Conservation (phyloP, 345 rosid species). For the Anastatica hierochuntica region DNA sequence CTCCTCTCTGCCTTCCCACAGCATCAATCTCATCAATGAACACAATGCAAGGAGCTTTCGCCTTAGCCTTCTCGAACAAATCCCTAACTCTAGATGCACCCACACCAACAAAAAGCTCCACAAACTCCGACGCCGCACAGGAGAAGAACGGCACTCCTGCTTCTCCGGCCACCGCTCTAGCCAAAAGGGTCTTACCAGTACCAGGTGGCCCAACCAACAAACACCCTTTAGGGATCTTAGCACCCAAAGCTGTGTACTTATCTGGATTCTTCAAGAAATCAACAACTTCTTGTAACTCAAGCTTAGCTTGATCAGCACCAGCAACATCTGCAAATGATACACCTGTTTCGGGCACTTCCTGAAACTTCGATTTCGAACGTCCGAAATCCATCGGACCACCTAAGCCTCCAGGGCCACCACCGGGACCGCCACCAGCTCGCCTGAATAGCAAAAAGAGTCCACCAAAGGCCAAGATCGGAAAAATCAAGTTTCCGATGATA, state of each 20-base stretch:
- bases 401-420: constrained; percentile 76
- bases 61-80: constrained; percentile 74
- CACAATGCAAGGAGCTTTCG: constrained; percentile 75
- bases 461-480: constrained; percentile 57
- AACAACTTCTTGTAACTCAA: constrained; percentile 72
- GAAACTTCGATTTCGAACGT: constrained; percentile 66
- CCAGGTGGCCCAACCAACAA: constrained; percentile 74
- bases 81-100: constrained; percentile 88
- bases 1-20: constrained; percentile 92
- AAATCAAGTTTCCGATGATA: constrained; percentile 53
- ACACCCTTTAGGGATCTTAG: constrained; percentile 82
- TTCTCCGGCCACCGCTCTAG: constrained; percentile 85
- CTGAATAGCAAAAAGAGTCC: constrained; percentile 60
- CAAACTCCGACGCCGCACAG: constrained; percentile 71
- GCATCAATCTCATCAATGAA: constrained; percentile 91
- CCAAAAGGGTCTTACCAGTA: constrained; percentile 75
- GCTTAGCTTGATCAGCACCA: constrained; percentile 74
- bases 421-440: constrained; percentile 50
- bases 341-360: constrained; percentile 81
- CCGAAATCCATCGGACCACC: constrained; percentile 90
- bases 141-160: constrained; percentile 86
- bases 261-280: constrained; percentile 80
- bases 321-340: constrained; percentile 71
- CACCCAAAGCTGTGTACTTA: constrained; percentile 76
- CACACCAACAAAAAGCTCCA: constrained; percentile 78